Evolutionary conservation across 345 rosid genomes (phyloP), one percentile per base, ranked within the genome.

Genomic region (Toxicodendron radicans): DNA sequence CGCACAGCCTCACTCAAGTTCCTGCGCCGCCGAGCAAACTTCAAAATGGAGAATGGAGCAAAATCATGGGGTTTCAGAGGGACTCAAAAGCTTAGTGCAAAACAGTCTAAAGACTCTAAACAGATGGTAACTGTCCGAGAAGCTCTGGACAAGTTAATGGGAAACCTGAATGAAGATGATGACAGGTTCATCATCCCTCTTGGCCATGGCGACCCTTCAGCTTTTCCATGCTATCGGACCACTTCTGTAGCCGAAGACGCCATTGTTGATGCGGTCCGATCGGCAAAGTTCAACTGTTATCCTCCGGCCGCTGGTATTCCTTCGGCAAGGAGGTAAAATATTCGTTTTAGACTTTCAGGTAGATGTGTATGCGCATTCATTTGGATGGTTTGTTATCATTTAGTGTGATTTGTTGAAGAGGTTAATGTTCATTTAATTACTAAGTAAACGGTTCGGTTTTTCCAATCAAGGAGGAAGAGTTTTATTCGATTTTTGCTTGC

Each of bases 121-220:
- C 13, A 13, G 16, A 49, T 8, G 23, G 9, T 51, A 18, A 75
- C 64, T 21, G 20, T 84, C 46, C 78, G 83, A 14, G 76, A 60
- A 5, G 75, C 75, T 45, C 64, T 75, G 24, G 66, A 48, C 32
- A 33, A 51, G 52, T 27, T 86, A 8, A 58, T 7, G 32, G 56
- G 27, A 11, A 82, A 79, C 51, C 73, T 87, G 61, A 62, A 81
- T 73, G 7, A 65, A 41, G 77, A 76, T 32, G 85, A 85, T 52
- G 41, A 14, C 9, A 80, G 87, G 68, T 23, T 69, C 5, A 65
- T 73, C 5, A 75, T 86, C 10, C 78, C 79, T 45, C 85, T 90
- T 0, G 87, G 75, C 66, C 86, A 80, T 33, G 95, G 95, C 11
- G 87, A 88, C 90, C 95, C 12, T 6, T 84, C 91, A 16, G 71